Evolutionary conservation across 2,329 filamentous ascomycete species (phyloP).

Genomic region (Macrophomina phaseolina): DNA sequence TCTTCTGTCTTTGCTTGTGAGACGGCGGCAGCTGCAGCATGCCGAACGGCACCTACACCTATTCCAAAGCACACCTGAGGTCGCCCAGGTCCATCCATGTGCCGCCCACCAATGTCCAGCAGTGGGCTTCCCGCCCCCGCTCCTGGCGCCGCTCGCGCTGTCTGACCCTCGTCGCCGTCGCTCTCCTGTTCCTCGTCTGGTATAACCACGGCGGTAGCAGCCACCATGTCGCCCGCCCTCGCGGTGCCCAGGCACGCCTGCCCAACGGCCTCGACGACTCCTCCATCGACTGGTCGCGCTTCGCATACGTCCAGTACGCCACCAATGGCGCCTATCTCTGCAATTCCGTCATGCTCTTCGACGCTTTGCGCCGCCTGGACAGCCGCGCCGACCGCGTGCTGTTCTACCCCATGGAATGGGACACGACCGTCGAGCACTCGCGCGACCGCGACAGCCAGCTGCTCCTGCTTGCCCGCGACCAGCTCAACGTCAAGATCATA

Average conservation of each 20-base stretch:
- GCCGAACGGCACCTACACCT: slow-evolving; percentile 26
- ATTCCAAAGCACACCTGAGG: slow-evolving; percentile 10
- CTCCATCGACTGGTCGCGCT: slow-evolving; percentile 45
- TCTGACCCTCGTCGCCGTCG: slow-evolving; percentile 33
- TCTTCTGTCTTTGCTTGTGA: neutral
- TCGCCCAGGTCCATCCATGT: slow-evolving; percentile 26
- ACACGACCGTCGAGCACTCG: slow-evolving; percentile 36
- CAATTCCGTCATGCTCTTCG: slow-evolving; percentile 53
- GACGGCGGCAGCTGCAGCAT: slow-evolving; percentile 19
- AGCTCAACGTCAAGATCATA: slow-evolving; percentile 57
- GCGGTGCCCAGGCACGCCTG: neutral
- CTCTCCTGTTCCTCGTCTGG: slow-evolving; percentile 31
- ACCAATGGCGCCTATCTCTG: slow-evolving; percentile 51
- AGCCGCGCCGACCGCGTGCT: slow-evolving; percentile 54
- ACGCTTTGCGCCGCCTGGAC: slow-evolving; percentile 48
- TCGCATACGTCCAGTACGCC: slow-evolving; percentile 52
- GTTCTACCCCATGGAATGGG: slow-evolving; percentile 51
- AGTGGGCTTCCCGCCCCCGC: slow-evolving; percentile 27
- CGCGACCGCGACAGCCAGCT: slow-evolving; percentile 52
- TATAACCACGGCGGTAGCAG: neutral
- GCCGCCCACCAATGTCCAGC: slow-evolving; percentile 15
- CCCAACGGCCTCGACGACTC: slow-evolving; percentile 15
- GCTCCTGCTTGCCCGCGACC: slow-evolving; percentile 54
- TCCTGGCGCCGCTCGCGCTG: slow-evolving; percentile 37
- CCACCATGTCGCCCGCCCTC: too few relatives aligned